Percentiles rank a stretch among this genome's conserved stretches.
Conservation (phyloP, 495 filamentous ascomycete species). For the Hyaloscypha finlandica region DNA sequence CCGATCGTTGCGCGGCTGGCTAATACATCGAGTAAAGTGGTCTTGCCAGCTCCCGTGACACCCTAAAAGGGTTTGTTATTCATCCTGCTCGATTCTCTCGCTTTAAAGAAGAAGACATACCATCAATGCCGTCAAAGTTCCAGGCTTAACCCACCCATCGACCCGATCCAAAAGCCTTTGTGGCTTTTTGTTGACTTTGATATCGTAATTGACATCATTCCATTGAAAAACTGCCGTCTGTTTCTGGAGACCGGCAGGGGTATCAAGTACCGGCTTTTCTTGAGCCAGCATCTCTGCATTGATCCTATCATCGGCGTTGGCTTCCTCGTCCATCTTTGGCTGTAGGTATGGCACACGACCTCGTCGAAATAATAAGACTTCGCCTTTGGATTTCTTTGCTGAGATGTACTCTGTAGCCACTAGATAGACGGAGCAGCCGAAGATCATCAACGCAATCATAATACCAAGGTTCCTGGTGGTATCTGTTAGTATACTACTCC, state of each 20-base stretch:
- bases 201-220: constrained; percentile 55
- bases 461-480: constrained; percentile 65
- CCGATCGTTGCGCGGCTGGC: constrained; percentile 47
- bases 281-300: too few relatives aligned
- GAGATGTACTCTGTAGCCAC: constrained; percentile 69
- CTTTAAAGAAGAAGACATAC: too few relatives aligned
- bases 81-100: too few relatives aligned
- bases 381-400: constrained; percentile 66
- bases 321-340: too few relatives aligned
- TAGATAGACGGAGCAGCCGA: constrained; percentile 61
- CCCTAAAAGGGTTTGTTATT: too few relatives aligned
- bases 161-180: constrained; percentile 62
- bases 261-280: too few relatives aligned
- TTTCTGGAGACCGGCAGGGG: constrained; percentile 43
- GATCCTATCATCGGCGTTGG: too few relatives aligned
- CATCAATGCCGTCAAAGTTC: constrained; percentile 73
- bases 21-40: constrained; percentile 62
- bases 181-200: constrained; percentile 61
- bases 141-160: constrained; percentile 70
- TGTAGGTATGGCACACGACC: too few relatives aligned
- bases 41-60: constrained; percentile 67
- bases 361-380: constrained; percentile 66
- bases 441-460: constrained; percentile 63
- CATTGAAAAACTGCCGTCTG: constrained; percentile 66
- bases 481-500: too few relatives aligned